Percentiles rank a stretch among this genome's conserved stretches.
These are phyloP conservation scores for Avena eriantha DNA, from an alignment of 176 grass and related monocot species.

Conservation along the genomic window DNA sequence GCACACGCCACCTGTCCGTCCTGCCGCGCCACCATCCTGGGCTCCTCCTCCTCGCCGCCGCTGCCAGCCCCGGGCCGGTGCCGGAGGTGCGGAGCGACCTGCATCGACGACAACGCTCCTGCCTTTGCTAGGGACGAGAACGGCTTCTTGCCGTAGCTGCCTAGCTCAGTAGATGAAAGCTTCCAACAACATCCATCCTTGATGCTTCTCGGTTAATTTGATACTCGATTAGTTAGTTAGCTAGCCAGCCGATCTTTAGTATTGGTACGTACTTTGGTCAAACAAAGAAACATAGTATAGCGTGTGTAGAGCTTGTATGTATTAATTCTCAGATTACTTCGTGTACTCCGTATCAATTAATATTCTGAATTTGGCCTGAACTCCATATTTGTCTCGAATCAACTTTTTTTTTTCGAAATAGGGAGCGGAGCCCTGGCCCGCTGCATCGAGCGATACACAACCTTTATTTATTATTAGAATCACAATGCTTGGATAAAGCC, in stretches of 20 bases:
- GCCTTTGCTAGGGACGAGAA: not conserved
- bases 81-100: constrained; percentile 52
- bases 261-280: not conserved
- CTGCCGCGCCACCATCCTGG: constrained; percentile 43
- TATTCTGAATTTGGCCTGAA: too few species aligned
- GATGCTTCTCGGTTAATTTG: not conserved
- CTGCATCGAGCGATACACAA: too few species aligned
- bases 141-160: constrained; percentile 15
- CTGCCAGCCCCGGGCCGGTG: constrained; percentile 21
- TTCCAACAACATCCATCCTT: not conserved
- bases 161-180: not conserved
- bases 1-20: constrained; percentile 53
- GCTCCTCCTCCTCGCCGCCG: not conserved
- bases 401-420: too few species aligned
- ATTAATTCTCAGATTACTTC: not conserved
- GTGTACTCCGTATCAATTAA: too few species aligned
- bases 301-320: not conserved
- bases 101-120: not conserved
- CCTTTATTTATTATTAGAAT: too few species aligned
- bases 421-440: too few species aligned
- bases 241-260: not conserved
- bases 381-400: too few species aligned
- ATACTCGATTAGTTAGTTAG: not conserved
- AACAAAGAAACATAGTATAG: not conserved
- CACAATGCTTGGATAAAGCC: too few species aligned